Base-by-base conservation (phyloP, 768 basidiomycete genomes). In the Termitomyces sp. region DNA sequence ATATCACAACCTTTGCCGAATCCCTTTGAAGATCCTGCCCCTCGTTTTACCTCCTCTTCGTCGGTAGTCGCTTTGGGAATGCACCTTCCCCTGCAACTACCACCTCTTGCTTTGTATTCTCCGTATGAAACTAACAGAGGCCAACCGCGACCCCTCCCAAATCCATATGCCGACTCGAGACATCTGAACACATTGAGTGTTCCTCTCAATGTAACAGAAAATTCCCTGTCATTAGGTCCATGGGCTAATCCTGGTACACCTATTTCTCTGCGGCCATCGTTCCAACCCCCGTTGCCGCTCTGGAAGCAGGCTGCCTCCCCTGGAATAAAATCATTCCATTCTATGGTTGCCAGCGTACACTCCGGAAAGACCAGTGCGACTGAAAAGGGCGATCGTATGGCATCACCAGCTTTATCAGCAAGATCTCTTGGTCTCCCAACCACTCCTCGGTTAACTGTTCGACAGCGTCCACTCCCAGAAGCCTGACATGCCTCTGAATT, bases 391-490 rank as follows among this genome's bases (percentile, higher is more conserved):
- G 3, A 22, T 23, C 22, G 11, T 3, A 6, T 22, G 22, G 41
- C 22, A 25, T 68, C 70, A 7, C 58, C 68, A 15, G 58, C 62
- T 15, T 51, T 60, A 18, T 53, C 52, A 20, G 51, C 44, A 25
- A 61, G 54, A 16, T 42, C 23, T 50, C 36, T 56, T 16, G 59
- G 60, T 13, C 52, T 69, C 40, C 66, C 67, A 12, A 46, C 62
- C 15, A 62, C 67, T 13, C 68, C 69, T 7, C 62, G 60, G 36
- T 60, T 66, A 13, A 62, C 58, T 25, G 6, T 33, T 49, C 45
- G 18, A 16, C 45, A 46, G 13, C 39, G 18, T 9, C 41, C 41
- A 6, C 23, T 42, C 16, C 22, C 20, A 41, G 23, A 25, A 42
- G 7, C 15, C 15, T 15, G 7, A 25, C 23, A 42, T 41, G 13